phyloP scores from a whole-genome alignment of 1,284 basidiomycete species.

The Tylopilus sp. region DNA sequence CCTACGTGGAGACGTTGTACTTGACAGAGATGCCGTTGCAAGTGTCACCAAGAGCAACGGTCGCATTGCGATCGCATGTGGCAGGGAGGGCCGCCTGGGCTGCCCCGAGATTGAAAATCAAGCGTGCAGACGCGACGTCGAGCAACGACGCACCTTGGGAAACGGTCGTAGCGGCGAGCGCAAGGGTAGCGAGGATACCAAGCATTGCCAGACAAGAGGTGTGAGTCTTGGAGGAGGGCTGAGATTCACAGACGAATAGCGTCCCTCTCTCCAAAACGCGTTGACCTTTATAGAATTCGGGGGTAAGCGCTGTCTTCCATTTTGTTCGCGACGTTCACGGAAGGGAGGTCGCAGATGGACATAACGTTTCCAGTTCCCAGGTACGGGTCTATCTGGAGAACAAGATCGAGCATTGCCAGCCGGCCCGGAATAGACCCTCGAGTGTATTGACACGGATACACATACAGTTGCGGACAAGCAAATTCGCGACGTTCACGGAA shows the following conservation, averaged over 20 bases:
- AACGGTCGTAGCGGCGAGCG: conserved; percentile 10
- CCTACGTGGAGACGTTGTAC: conserved; percentile 43
- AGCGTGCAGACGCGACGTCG: neutral
- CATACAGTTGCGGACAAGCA: no score
- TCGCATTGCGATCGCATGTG: conserved; percentile 39
- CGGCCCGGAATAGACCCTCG: no score
- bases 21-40: conserved; percentile 40
- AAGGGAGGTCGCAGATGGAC: no score
- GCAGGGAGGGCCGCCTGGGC: conserved; percentile 19
- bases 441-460: no score
- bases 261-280: neutral
- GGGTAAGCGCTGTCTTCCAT: neutral
- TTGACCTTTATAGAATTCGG: conserved; percentile 20
- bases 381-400: no score
- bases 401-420: no score
- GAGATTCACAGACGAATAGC: neutral
- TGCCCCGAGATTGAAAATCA: conserved; percentile 6
- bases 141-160: conserved; percentile 17
- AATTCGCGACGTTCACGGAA: neutral
- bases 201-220: conserved; percentile 17
- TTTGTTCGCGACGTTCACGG: neutral
- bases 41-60: conserved; percentile 30
- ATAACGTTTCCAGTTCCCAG: no score
- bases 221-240: neutral
- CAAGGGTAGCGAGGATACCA: conserved; percentile 15